Evolutionary conservation across 1,284 basidiomycete species (phyloP), one percentile per base, ranked within the genome.

Genomic region (Mycena citricolor): DNA sequence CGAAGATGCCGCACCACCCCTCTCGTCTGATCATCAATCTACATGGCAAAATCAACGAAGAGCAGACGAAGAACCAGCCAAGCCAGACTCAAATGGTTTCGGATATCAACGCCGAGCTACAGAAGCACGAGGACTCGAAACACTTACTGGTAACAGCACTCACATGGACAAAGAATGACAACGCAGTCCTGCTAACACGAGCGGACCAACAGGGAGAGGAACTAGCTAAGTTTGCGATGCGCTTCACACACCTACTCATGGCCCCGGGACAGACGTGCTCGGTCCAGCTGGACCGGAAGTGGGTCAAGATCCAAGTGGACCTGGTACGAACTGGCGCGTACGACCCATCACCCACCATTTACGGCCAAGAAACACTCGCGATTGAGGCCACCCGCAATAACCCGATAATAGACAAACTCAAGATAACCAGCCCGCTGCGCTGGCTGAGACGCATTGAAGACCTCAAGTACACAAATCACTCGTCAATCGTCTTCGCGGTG

Each of bases 291-390:
- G 61, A 63, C 41, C 52, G 44, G 20, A 44, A 51, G 24, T 62
- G 59, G 60, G 52, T 28, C 25, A 59, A 61, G 22, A 44, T 62
- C 2, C 56, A 58, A 35, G 38, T 63, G 4, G 47, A 59, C 29
- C 45, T 51, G 2, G 54, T 61, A 0, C 38, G 39, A 10, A 61
- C 56, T 4, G 42, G 54, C 4, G 31, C 42, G 2, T 24, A 44
- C 4, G 50, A 51, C 19, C 39, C 46, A 6, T 17, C 30, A 17
- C 20, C 29, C 14, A 17, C 14, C 8, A 4, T 48, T 8, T 43
- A 50, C 41, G 33, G 12, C 21, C 13, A 37, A 0, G 52, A 55
- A 12, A 21, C 21, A 2, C 26, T 59, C 4, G 51, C 56, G 32
- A 32, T 32, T 0, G 44, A 55, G 35, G 51, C 59, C 0, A 8